Conservation (phyloP, 345 rosid genomes). For the Kandelia obovata region DNA sequence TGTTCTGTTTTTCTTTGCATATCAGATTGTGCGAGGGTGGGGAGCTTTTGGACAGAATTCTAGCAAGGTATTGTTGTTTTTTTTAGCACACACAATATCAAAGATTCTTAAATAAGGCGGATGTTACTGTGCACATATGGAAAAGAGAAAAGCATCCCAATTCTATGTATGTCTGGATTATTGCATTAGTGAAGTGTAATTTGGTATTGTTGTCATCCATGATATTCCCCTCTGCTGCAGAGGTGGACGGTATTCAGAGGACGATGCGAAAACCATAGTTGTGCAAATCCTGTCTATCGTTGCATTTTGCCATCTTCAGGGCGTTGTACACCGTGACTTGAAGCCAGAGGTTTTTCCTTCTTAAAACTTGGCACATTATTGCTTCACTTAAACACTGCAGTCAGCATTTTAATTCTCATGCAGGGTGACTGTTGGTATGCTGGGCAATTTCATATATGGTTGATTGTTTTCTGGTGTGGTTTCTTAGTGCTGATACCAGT, state of each 20-base stretch:
- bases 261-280: conserved; percentile 75
- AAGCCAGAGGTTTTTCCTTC: conserved; percentile 76
- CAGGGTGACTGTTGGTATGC: neutral
- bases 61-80: conserved; percentile 50
- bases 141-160: neutral
- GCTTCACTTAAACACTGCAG: neutral
- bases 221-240: conserved; percentile 32
- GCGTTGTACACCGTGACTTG: conserved; percentile 94
- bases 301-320: conserved; percentile 94
- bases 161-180: conserved; percentile 1
- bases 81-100: neutral
- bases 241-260: conserved; percentile 92
- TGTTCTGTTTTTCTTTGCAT: conserved; percentile 17
- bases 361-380: conserved; percentile 1
- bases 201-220: conserved; percentile 3
- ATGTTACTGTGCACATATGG: neutral
- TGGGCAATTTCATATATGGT: neutral
- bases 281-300: conserved; percentile 76
- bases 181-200: neutral
- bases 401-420: neutral
- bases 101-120: neutral
- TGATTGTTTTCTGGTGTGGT: neutral
- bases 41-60: conserved; percentile 83
- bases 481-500: conserved; percentile 15
- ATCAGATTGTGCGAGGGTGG: conserved; percentile 97